Evolutionary conservation across 2,329 filamentous ascomycete species (phyloP), one percentile per base, ranked within the genome.

Genomic region (Colletotrichum euphorbiae): DNA sequence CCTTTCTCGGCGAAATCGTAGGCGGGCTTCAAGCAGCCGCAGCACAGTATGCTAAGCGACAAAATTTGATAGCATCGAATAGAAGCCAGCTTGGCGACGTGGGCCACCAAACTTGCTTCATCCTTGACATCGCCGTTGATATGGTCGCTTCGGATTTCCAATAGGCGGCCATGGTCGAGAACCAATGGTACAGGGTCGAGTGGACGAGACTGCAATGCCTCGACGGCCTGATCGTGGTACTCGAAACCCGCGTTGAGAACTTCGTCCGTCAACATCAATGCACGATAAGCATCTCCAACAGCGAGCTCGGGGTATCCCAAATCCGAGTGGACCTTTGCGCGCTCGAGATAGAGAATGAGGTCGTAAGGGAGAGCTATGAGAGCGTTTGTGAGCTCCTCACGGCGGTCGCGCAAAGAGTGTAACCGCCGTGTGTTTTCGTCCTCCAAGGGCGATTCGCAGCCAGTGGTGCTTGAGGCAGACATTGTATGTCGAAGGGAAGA

Each of bases 261-360:
- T 72, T 96, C 93, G 75, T 98, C 95, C 15, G 92, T 87, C 52
- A 99, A 82, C 4, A 97, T 87, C n/a, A 98, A 85, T 1, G 94
- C 94, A 62, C 92, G 91, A 77, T 98, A 98, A 5, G 93, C 93
- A 82, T 98, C 94, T 38, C 93, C 93, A 11, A 91, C 90, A 5
- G 94, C 94, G 43, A 99, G 87, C 77, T 99, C 96, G 0, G 93
- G 93, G 78, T 97, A 98, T 42, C 89, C 93, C 52, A 98, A 84
- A 51, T 89, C 83, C 15, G 89, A 86, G 78, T 98, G 89, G 46
- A 91, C 83, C 38, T 87, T 81, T 24, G 93, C 93, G 36, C 94
- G 88, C 71, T 91, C 85, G 62, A 92, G 82, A 71, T 90, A 91
- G 7, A 91, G 81, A 62, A 91, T 82, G 40, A 89, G 77, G 72